Evolutionary conservation across 1,284 basidiomycete species (phyloP).

Genomic region (Sparassis latifolia): DNA sequence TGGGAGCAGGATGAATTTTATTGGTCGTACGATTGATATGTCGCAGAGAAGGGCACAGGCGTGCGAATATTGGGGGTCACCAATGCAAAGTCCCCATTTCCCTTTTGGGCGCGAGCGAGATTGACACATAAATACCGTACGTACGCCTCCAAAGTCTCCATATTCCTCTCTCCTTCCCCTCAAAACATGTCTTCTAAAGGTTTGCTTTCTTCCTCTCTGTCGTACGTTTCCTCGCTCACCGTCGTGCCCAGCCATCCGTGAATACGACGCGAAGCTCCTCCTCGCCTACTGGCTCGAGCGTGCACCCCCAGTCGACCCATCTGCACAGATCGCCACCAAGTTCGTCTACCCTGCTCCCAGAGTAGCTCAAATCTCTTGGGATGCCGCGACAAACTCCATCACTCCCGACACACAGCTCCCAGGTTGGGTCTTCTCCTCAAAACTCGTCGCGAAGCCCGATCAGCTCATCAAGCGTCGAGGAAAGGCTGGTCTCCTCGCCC

Average conservation of each 20-base stretch:
- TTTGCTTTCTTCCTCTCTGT: background rate
- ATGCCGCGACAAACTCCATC: slow-evolving; percentile 75
- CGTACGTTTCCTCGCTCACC: slow-evolving; percentile 4
- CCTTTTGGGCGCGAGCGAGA: slow-evolving; percentile 14
- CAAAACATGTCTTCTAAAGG: slow-evolving; percentile 1
- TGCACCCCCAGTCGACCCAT: slow-evolving; percentile 57
- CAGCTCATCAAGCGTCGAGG: slow-evolving; percentile 99
- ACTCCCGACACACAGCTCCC: slow-evolving; percentile 75
- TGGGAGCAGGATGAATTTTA: background rate
- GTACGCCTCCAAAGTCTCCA: background rate
- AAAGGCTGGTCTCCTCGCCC: slow-evolving; percentile 90
- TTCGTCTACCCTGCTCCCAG: slow-evolving; percentile 64
- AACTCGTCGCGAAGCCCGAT: slow-evolving; percentile 93
- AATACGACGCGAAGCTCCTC: slow-evolving; percentile 93
- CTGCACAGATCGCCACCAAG: slow-evolving; percentile 47
- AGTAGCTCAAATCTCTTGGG: slow-evolving; percentile 85
- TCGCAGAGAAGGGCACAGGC: background rate
- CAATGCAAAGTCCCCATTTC: slow-evolving; percentile 15
- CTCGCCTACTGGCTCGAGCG: slow-evolving; percentile 92
- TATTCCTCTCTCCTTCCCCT: background rate
- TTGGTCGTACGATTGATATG: background rate
- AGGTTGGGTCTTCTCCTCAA: slow-evolving; percentile 80
- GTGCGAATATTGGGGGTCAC: slow-evolving; percentile 6
- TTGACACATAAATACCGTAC: slow-evolving; percentile 15
- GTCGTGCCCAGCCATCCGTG: slow-evolving; percentile 66